Percentiles rank a stretch among this genome's conserved stretches.
phyloP scores from a whole-genome alignment of 2,329 filamentous ascomycete species.

The Cladobotryum protrusum region DNA sequence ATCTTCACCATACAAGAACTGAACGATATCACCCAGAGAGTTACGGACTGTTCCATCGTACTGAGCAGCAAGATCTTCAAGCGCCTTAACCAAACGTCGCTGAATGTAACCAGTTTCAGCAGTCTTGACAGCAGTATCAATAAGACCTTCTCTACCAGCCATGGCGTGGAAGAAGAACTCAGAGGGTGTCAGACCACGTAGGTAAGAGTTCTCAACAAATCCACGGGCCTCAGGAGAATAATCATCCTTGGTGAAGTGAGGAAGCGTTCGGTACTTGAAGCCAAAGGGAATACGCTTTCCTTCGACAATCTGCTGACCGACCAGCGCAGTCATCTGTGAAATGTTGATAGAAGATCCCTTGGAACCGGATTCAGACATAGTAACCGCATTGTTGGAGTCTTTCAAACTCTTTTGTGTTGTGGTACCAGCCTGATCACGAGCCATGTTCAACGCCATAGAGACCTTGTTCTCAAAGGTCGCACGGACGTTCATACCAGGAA shows the following conservation, averaged over 20 bases:
- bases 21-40: constrained; percentile 90
- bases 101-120: constrained; percentile 99
- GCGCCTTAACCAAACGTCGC: constrained; percentile 92
- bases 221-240: constrained; percentile 95
- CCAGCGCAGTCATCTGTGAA: constrained; percentile 97
- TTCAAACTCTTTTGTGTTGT: constrained; percentile 88
- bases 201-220: constrained; percentile 97
- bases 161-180: constrained; percentile 99
- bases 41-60: constrained; percentile 98
- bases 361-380: constrained; percentile 93
- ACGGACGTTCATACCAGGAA: constrained; percentile 97
- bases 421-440: constrained; percentile 93
- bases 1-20: constrained; percentile 97
- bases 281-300: constrained; percentile 98
- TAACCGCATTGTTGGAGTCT: constrained; percentile 91
- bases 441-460: constrained; percentile 86
- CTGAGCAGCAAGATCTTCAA: constrained; percentile 95
- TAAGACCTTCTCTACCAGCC: constrained; percentile 99
- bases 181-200: constrained; percentile 87
- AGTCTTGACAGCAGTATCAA: constrained; percentile 98
- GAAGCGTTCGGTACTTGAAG: constrained; percentile 95
- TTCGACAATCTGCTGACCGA: constrained; percentile 96
- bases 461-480: constrained; percentile 98
- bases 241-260: constrained; percentile 98
- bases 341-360: constrained; percentile 99